Base-by-base conservation (phyloP, 1,139 yeast species). In the Geotrichum siamense region DNA sequence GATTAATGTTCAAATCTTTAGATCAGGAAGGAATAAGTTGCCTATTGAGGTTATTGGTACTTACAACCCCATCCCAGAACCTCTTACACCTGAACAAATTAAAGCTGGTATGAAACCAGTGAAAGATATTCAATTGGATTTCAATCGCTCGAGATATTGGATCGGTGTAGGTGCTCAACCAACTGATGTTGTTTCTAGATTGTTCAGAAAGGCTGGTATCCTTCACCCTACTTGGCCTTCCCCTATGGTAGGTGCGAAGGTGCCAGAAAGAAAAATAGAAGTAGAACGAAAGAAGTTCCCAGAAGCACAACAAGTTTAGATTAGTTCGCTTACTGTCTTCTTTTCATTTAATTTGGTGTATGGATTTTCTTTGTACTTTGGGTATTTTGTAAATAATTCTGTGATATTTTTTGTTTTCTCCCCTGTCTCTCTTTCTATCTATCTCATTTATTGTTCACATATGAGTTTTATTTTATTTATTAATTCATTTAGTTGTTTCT, bases 111-210 rank as follows among this genome's bases (percentile, higher is more conserved):
- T 79, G n/a, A 70, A 74, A 52, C 86, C 93, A 19, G 72, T 75
- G 44, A 91, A 91, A 61, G 87, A 87, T 55, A 76, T 91, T 32
- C 75, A 78, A 54, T 69, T 91, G 38, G 97, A 91, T 61, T 86
- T 91, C 60, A 79, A 79, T 53, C 77, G 96, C 54, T 78, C 96
- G n/a, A 86, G 86, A 63, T 93, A 91, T 66, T 91, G 99, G 99
- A 69, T 91, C 37, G 96, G 96, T 58, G 95, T 86, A 13, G 99
- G 99, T n/a, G 98, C 97, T 1, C 94, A 84, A 61, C 94, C 96
- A 3, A 79, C 93, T 27, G 89, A 83, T 36, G 71, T 93, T 3
- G 94, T 89, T 10, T 75, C 79, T 3, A 78, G 78, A 55, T 67
- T 91, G 50, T 76, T 91, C 61, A 81, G 80, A 58, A 85, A 84